These are phyloP conservation scores for Platismatia glauca DNA, from an alignment of 495 filamentous ascomycete genomes.

Conservation along the genomic window DNA sequence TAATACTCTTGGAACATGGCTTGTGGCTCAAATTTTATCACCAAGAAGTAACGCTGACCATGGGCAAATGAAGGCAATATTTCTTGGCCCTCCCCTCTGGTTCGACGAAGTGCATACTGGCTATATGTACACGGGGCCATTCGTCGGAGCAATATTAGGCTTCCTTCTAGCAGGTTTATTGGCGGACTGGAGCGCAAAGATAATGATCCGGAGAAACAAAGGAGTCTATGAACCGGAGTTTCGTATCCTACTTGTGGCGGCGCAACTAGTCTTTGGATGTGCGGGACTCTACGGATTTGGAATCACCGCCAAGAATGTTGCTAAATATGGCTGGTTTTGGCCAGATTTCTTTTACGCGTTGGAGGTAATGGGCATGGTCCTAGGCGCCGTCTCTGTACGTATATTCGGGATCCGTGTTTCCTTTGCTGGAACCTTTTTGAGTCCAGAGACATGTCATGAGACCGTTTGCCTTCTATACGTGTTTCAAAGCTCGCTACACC, in stretches of 20 bases:
- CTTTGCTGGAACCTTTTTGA: too few species aligned
- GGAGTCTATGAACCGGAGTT: slow-evolving; percentile 92
- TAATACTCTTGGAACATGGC: not conserved
- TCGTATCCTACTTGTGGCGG: slow-evolving; percentile 68
- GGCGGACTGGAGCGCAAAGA: slow-evolving; percentile 61
- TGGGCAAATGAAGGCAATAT: slow-evolving; percentile 43
- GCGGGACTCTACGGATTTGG: slow-evolving; percentile 82
- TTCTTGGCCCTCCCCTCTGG: slow-evolving; percentile 68
- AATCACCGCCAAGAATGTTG: slow-evolving; percentile 50
- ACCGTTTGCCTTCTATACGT: too few species aligned
- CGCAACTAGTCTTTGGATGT: slow-evolving; percentile 68
- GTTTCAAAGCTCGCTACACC: too few species aligned
- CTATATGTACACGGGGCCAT: slow-evolving; percentile 82
- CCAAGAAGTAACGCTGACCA: not conserved
- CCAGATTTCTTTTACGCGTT: slow-evolving; percentile 72
- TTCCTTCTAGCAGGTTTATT: slow-evolving; percentile 65
- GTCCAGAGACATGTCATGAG: too few species aligned
- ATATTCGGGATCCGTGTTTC: too few species aligned
- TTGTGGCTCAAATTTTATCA: not conserved
- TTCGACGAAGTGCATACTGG: slow-evolving; percentile 76
- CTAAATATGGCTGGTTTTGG: slow-evolving; percentile 57
- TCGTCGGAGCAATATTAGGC: slow-evolving; percentile 72
- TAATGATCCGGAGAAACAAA: slow-evolving; percentile 62
- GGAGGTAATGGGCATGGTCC: slow-evolving; percentile 77
- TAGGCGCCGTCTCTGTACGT: slow-evolving; percentile 84